Base-by-base conservation (phyloP, 768 basidiomycete genomes). In the Austroboletus eburneus region DNA sequence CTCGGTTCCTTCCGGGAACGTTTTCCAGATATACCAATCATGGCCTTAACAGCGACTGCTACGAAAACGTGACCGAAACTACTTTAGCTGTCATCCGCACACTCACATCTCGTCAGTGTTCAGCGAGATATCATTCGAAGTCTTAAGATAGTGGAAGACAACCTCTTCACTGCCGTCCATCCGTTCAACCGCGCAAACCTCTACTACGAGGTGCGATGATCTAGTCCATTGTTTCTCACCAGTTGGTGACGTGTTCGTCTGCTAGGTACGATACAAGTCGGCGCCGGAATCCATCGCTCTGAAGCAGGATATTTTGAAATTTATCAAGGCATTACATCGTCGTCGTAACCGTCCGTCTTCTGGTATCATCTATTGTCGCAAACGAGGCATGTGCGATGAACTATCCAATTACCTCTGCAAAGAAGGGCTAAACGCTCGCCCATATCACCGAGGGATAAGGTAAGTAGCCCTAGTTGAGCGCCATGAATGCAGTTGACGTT, bases 21-120 rank as follows among this genome's bases (percentile, higher is more conserved):
- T 23, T 91, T 83, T 57, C 75, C 76, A 2, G 69, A 74, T 46
- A 77, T 91, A 4, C 90, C 91, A 1, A 83, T 93, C 54, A 92
- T 91, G 87, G 90, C 90, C 4, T 65, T 92, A 32, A 92, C 89
- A 1, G 89, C 90, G 2, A 89, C 86, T 13, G 89, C 90, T 3
- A 92, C 90, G 6, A 64, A 79, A 35, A 64, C 66, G 87, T 88
- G 63, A 50, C 39, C 5, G 17, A n/a, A n/a, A n/a, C 38, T 2
- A 27, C 25, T 5, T 9, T 35, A 22, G 12, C 25, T 18, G 5
- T 24, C 42, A 9, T 45, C 42, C 6, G 5, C 1, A 43, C 35
- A 21, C 55, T 48, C 22, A 63, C 32, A 3, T 34, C 14, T 43
- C 17, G 14, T 9, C 54, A 91, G 87, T 22, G 88, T 92, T 13